Evolutionary conservation across 1,139 yeast genomes (phyloP), one percentile per base, ranked within the genome.

Genomic region (Kurtzmaniella quercitrusa): DNA sequence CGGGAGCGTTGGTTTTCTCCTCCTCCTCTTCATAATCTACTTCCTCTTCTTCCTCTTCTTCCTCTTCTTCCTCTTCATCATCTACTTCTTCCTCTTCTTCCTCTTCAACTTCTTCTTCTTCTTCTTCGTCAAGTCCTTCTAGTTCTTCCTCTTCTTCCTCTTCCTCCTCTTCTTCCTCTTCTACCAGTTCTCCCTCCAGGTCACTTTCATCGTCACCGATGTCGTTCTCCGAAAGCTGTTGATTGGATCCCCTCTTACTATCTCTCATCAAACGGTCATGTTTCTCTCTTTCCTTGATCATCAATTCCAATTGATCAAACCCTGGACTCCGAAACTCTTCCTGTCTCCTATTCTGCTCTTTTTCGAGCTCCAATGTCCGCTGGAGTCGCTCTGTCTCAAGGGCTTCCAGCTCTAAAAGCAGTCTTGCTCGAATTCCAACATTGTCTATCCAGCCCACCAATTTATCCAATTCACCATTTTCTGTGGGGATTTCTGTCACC

Each of bases 391-490:
- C 47, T 39, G 70, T 69, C 41, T 75, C 76, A 19, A 62, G 58
- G 15, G 62, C 56, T 45, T 79, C 75, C 2, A 60, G 51, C 31
- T 65, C 59, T 23, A 77, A 56, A 4, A 76, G 66, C 2, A 56
- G 46, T 41, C 63, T 57, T 3, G 79, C 78, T 44, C 79, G 65
- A 3, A 51, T 44, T 42, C 75, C 73, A 39, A 81, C 58, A 4
- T 70, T 64, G 38, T 71, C 70, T 27, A 81, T 72, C 86, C 86
- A 81, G 18, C 63, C 56, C 9, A 76, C 62, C n/a, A 79, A 51
- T 14, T 75, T 76, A 37, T 70, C 70, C 11, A 37, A 37, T 34
- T 9, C 46, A 41, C 10, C 43, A 36, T 27, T 40, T 34, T 34
- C 24, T 24, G n/a, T 25, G 25, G 21, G 19, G 4, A 4, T 6